Conservation (phyloP, 208 protist species). For the Trypanosoma avium region DNA sequence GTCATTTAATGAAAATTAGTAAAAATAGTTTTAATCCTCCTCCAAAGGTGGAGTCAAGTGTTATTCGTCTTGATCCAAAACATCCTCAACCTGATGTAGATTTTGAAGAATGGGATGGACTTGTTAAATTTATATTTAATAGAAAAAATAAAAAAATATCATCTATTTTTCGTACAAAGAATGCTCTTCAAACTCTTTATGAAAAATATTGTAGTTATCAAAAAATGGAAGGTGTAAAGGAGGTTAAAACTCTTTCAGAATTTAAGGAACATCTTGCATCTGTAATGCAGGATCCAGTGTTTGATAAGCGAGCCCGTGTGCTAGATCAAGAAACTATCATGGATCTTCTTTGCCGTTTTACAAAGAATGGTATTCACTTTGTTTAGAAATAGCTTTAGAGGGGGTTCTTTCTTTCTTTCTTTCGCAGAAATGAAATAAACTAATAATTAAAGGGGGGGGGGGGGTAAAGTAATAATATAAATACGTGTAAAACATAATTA, state of each 20-base stretch:
- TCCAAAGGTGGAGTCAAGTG: constrained; percentile 99
- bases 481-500: constrained; percentile 20
- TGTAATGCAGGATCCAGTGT: constrained; percentile 77
- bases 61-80: constrained; percentile 98
- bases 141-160: constrained; percentile 99
- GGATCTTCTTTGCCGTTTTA: constrained; percentile 80
- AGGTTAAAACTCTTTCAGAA: constrained; percentile 40
- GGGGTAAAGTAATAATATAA: constrained; percentile 14
- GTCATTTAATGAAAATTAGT: constrained; percentile 99
- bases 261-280: constrained; percentile 73
- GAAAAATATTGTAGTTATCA: constrained; percentile 85
- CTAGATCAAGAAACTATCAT: constrained; percentile 83
- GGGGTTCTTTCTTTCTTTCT: not conserved
- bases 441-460: not conserved
- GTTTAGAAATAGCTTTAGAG: too few species aligned
- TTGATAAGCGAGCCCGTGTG: constrained; percentile 63
- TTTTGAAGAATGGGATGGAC: constrained; percentile 99
- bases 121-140: constrained; percentile 98
- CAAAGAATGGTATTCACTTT: constrained; percentile 84
- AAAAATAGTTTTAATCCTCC: constrained; percentile 99
- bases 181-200: constrained; percentile 59
- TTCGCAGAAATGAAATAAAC: not conserved
- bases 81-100: constrained; percentile 97
- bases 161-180: constrained; percentile 95
- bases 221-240: constrained; percentile 69